Conservation (phyloP, 2,329 filamentous ascomycete species). For the Paecilomyces dactylethromorphus region DNA sequence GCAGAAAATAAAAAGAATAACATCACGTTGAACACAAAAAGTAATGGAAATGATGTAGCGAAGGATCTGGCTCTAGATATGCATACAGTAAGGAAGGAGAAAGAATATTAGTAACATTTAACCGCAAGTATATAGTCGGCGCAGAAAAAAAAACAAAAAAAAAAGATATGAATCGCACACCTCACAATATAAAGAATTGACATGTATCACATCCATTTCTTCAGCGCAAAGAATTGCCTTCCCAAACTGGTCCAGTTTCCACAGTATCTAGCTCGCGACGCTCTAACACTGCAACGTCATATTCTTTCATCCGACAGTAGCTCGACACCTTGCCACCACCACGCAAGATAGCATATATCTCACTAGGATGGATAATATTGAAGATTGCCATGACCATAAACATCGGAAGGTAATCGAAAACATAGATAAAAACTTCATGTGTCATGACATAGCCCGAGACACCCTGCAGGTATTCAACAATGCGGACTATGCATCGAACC, state of each 20-base stretch:
- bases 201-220: too few species aligned
- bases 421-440: slow-evolving; percentile 16
- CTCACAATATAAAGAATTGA: too few species aligned
- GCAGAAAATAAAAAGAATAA: too few species aligned
- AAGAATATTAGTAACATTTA: too few species aligned
- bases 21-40: too few species aligned
- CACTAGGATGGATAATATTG: slow-evolving; percentile 11
- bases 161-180: too few species aligned
- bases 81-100: too few species aligned
- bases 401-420: slow-evolving; percentile 18
- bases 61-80: too few species aligned
- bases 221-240: neutral
- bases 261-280: neutral
- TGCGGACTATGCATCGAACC: slow-evolving; percentile 14
- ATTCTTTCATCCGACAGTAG: neutral
- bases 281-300: neutral
- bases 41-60: too few species aligned
- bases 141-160: too few species aligned
- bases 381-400: slow-evolving; percentile 15
- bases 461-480: slow-evolving; percentile 16
- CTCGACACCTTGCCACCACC: neutral
- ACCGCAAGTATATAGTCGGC: too few species aligned
- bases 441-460: slow-evolving; percentile 11
- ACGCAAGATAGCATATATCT: slow-evolving; percentile 1
- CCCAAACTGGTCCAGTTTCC: neutral